Conservation (phyloP, 345 rosid genomes). For the Clausena lansium region DNA sequence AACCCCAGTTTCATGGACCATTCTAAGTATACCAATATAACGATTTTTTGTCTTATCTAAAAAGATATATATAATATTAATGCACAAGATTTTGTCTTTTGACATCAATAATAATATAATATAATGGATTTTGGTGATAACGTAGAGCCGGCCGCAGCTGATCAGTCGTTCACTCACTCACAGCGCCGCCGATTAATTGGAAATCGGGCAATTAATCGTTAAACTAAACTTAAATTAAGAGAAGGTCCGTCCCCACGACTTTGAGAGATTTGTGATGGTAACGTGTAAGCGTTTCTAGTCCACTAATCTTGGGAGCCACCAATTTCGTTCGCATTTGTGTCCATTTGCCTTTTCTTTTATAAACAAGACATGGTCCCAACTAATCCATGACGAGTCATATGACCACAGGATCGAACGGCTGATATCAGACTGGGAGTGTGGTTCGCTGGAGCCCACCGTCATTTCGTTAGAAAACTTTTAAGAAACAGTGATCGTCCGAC, state of each 20-base stretch:
- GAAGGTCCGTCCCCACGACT: slow-evolving; percentile 1
- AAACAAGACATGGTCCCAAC: slow-evolving; percentile 5
- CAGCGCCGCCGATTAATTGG: slow-evolving; percentile 22
- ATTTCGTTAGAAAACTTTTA: not conserved
- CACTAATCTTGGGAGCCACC: slow-evolving; percentile 21
- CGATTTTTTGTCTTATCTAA: no score
- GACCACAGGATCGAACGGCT: slow-evolving; percentile 9
- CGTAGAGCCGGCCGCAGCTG: no score
- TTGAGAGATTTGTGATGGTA: slow-evolving; percentile 12
- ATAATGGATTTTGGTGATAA: no score
- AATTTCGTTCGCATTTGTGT: not conserved
- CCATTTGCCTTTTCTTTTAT: not conserved
- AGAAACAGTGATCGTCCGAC: not conserved
- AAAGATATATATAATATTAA: no score
- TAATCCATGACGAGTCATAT: not conserved
- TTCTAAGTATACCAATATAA: no score
- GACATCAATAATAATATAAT: no score
- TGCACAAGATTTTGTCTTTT: no score
- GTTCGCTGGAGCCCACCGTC: not conserved
- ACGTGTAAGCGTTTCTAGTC: slow-evolving; percentile 13
- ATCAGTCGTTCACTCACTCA: no score
- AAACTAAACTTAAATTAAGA: not conserved
- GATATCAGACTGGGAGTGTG: not conserved
- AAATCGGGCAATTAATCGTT: not conserved
- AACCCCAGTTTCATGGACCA: no score